Percentiles rank a stretch among this genome's conserved stretches.
These are phyloP conservation scores for Hygrocybe punicea DNA, from an alignment of 768 basidiomycete genomes.

Conservation along the genomic window DNA sequence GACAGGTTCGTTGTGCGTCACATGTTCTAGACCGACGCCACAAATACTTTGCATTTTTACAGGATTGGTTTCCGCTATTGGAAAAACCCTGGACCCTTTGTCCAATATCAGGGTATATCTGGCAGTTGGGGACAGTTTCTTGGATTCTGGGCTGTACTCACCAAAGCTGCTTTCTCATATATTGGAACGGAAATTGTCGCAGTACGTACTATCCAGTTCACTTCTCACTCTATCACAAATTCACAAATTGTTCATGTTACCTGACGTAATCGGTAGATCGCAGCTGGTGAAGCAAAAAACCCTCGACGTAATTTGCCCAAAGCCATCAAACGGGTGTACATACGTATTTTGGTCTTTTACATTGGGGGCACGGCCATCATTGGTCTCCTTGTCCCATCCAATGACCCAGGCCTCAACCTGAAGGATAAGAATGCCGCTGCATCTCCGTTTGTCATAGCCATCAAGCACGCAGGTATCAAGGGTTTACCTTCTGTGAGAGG, in stretches of 20 bases:
- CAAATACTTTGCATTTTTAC: conserved; percentile 79
- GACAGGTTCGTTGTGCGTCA: neutral
- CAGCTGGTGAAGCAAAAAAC: conserved; percentile 89
- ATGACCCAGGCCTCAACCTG: conserved; percentile 52
- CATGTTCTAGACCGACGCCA: neutral
- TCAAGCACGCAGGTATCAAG: conserved; percentile 80
- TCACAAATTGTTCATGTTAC: neutral
- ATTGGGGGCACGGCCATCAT: conserved; percentile 69
- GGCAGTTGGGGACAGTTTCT: conserved; percentile 76
- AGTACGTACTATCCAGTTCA: conserved; percentile 39
- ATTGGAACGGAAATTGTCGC: conserved; percentile 95
- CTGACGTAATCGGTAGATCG: conserved; percentile 48
- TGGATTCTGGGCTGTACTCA: conserved; percentile 56
- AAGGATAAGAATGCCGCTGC: conserved; percentile 59
- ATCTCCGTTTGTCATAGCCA: conserved; percentile 91
- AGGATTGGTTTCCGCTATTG: conserved; percentile 72
- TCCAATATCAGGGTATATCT: conserved; percentile 57
- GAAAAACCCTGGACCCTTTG: conserved; percentile 87
- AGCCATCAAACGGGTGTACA: conserved; percentile 70
- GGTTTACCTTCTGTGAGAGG: conserved; percentile 67
- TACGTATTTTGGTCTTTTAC: conserved; percentile 84
- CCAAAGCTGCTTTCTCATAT: conserved; percentile 87
- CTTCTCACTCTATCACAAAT: conserved; percentile 6
- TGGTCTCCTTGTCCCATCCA: conserved; percentile 78
- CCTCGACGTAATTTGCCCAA: conserved; percentile 62